Percentiles rank a stretch among this genome's conserved stretches.
These are phyloP conservation scores for Fusarium sp. DNA, from an alignment of 2,329 filamentous ascomycete species.

Conservation along the genomic window DNA sequence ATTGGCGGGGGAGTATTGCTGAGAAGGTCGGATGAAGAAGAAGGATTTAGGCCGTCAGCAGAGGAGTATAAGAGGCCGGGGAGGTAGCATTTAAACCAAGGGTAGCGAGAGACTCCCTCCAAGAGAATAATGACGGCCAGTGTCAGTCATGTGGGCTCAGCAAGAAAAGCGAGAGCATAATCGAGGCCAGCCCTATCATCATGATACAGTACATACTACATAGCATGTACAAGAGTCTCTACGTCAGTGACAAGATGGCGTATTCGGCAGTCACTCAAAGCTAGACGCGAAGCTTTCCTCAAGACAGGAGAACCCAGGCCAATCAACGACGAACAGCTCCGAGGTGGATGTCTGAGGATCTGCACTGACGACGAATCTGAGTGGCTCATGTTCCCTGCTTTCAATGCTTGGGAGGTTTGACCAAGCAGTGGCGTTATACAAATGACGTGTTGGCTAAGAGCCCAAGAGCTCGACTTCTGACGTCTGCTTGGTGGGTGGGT, in stretches of 20 bases:
- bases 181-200: slow-evolving; percentile 23
- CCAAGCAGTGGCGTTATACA: slow-evolving; percentile 9
- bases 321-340: slow-evolving; percentile 14
- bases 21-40: slow-evolving; percentile 1
- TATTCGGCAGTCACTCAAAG: slow-evolving; percentile 29
- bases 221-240: slow-evolving; percentile 19
- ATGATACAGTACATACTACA: no score
- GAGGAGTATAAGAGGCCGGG: slow-evolving; percentile 11
- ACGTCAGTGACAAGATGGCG: slow-evolving; percentile 32
- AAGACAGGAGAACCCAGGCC: slow-evolving; percentile 3
- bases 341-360: slow-evolving; percentile 17
- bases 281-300: slow-evolving; percentile 33
- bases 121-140: slow-evolving; percentile 19
- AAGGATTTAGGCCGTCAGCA: slow-evolving; percentile 4
- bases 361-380: slow-evolving; percentile 34
- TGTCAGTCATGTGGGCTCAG: slow-evolving; percentile 26
- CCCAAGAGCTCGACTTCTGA: slow-evolving; percentile 17
- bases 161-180: slow-evolving; percentile 11
- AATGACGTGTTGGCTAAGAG: slow-evolving; percentile 33
- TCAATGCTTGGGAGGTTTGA: slow-evolving; percentile 5
- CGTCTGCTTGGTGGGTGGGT: slow-evolving; percentile 19
- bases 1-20: neutral
- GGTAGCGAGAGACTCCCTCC: slow-evolving; percentile 2
- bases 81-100: slow-evolving; percentile 31
- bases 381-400: slow-evolving; percentile 30